A percentile compares a stretch with the other conserved stretches of the same genome.
phyloP scores from a whole-genome alignment of 495 filamentous ascomycete species.

The Penicillium lagena region DNA sequence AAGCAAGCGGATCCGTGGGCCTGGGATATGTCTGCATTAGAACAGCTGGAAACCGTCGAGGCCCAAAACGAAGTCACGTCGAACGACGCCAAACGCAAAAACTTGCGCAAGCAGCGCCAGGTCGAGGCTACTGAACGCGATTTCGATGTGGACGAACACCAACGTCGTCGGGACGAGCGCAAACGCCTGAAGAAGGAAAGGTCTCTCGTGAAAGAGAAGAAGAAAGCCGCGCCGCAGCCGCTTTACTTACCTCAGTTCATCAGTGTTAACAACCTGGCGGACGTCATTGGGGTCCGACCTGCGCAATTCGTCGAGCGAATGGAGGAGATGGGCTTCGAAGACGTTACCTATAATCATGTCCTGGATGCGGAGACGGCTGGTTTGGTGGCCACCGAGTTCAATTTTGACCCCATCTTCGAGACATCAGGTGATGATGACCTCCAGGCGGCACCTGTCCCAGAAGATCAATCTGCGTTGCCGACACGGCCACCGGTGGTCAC shows the following conservation, averaged over 20 bases:
- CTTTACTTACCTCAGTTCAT: slow-evolving; percentile 88
- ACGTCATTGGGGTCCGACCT: slow-evolving; percentile 62
- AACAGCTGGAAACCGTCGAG: slow-evolving; percentile 13
- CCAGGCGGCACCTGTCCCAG: slow-evolving; percentile 56
- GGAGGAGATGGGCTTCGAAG: slow-evolving; percentile 71
- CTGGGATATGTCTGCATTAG: slow-evolving; percentile 30
- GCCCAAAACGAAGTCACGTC: not conserved
- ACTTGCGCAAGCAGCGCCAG: slow-evolving; percentile 13
- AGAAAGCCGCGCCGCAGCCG: slow-evolving; percentile 42
- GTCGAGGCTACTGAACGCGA: slow-evolving; percentile 29
- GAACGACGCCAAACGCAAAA: slow-evolving; percentile 10
- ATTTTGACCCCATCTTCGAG: slow-evolving; percentile 86
- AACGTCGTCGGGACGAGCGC: slow-evolving; percentile 29
- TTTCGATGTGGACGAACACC: slow-evolving; percentile 26
- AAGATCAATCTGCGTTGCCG: slow-evolving; percentile 66
- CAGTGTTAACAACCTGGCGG: slow-evolving; percentile 77
- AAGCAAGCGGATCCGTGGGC: slow-evolving; percentile 20
- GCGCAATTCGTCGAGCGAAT: slow-evolving; percentile 70
- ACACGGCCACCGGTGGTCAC: slow-evolving; percentile 88
- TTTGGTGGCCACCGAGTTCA: slow-evolving; percentile 86
- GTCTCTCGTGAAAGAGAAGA: slow-evolving; percentile 23
- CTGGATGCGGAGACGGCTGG: slow-evolving; percentile 87
- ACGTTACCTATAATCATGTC: slow-evolving; percentile 70
- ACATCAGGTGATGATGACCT: slow-evolving; percentile 62
- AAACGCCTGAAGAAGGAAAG: slow-evolving; percentile 43